Evolutionary conservation across 768 basidiomycete species (phyloP), one percentile per base, ranked within the genome.

Genomic region (Chiua virens): DNA sequence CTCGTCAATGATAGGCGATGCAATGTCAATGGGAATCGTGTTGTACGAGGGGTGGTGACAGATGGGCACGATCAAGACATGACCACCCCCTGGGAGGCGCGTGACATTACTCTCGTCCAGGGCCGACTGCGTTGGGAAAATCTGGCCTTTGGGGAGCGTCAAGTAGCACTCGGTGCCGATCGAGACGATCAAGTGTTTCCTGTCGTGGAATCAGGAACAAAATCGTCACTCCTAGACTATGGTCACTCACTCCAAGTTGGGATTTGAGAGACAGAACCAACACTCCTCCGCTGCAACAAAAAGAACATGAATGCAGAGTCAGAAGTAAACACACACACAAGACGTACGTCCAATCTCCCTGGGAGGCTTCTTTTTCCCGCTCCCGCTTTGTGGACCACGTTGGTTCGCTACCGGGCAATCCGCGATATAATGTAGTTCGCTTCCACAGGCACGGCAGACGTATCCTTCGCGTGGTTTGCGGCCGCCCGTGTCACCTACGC

Each of bases 221-320:
- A 5, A 34, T 17, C 27, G 2, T 7, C 18, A n/a, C 41, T n/a
- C n/a, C n/a, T n/a, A 25, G 30, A 40, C 39, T 28, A 45, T 44
- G 3, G 32, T 35, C 21, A 78, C 87, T 56, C 64, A 92, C 85
- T 91, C 87, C 35, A 98, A 76, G 58, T 83, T 86, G 1, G 96
- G 95, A 65, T 98, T 98, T 37, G 92, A 95, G 47, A 99, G 70
- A 68, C 97, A 99, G 74, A 99, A 98, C 96, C 96, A 98, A 70
- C 96, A 98, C 67, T 94, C 90, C 49, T 89, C 89, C 58, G 92
- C 91, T 92, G 63, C 42, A 56, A 23, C 51, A 49, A 27, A 42
- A 25, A 15, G 2, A 13, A 9, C 20, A 36, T 63, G 8, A 57
- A 51, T 28, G 25, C 18, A 7, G 36, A 36, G 13, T 34, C 17